Evolutionary conservation across 192 early-diverging fungal genomes (phyloP).

Genomic region (Coemansia sp.): DNA sequence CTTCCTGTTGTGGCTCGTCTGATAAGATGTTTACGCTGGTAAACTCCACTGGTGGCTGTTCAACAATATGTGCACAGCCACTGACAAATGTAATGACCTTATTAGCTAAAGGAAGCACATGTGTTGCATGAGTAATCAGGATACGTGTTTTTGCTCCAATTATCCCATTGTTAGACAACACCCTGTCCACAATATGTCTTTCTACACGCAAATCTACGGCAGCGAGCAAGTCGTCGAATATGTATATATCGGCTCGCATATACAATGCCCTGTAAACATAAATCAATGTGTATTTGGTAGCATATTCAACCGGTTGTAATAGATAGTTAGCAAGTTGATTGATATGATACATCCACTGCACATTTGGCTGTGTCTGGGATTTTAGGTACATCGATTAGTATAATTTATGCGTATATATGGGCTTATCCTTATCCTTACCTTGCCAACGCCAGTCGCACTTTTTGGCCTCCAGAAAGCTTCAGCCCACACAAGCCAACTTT

Average conservation of each 20-base stretch:
- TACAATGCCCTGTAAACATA: conserved; percentile 58
- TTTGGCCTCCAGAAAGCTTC: conserved; percentile 65
- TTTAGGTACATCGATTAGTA: background rate
- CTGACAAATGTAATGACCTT: conserved; percentile 19
- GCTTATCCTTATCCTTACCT: conserved; percentile 20
- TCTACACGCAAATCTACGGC: conserved; percentile 68
- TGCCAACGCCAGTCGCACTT: conserved; percentile 64
- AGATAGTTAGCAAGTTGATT: background rate
- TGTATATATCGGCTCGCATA: conserved; percentile 60
- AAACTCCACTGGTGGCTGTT: background rate
- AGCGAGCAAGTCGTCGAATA: conserved; percentile 71
- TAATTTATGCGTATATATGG: background rate
- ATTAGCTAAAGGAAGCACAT: conserved; percentile 28
- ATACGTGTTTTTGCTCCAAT: conserved; percentile 50
- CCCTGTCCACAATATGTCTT: conserved; percentile 57
- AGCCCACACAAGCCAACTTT: conserved; percentile 60
- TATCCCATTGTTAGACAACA: conserved; percentile 34
- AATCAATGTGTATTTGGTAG: background rate
- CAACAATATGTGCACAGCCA: conserved; percentile 5
- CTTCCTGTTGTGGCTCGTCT: background rate
- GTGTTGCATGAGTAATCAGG: conserved; percentile 59
- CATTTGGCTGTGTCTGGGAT: background rate
- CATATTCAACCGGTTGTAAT: background rate
- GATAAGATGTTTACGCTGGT: background rate
- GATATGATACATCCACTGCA: background rate